phyloP scores from a whole-genome alignment of 2,329 filamentous ascomycete genomes.

The Aspergillus aculeatus region DNA sequence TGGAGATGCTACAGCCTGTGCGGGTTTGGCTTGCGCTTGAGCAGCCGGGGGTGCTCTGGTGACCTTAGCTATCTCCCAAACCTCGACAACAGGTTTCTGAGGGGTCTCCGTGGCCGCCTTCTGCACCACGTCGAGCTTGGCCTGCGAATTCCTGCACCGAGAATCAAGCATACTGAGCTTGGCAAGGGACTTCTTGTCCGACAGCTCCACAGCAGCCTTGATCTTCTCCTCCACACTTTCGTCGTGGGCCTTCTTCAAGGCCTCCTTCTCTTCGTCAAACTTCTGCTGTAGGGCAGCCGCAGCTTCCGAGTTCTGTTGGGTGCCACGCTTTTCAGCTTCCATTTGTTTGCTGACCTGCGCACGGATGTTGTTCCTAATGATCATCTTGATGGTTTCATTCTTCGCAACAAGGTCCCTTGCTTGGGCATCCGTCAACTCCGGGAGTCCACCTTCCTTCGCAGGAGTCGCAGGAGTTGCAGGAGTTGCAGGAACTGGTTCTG shows the following conservation, averaged over 20 bases:
- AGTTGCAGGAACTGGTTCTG: slow-evolving; percentile 28
- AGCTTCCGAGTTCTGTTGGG: slow-evolving; percentile 36
- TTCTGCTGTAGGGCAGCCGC: slow-evolving; percentile 41
- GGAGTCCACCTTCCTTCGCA: slow-evolving; percentile 35
- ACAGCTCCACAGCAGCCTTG: slow-evolving; percentile 65
- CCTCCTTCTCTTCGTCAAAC: slow-evolving; percentile 41
- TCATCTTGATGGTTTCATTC: slow-evolving; percentile 50
- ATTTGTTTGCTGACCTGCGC: slow-evolving; percentile 42
- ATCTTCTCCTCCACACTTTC: slow-evolving; percentile 57
- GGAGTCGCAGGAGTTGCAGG: slow-evolving; percentile 26
- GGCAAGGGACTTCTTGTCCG: slow-evolving; percentile 70
- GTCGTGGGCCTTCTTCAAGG: slow-evolving; percentile 50
- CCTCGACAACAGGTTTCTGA: slow-evolving; percentile 76
- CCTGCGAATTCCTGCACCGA: slow-evolving; percentile 60
- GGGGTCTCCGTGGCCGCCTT: slow-evolving; percentile 84
- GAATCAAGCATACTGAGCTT: slow-evolving; percentile 79
- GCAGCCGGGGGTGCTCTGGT: slow-evolving; percentile 54
- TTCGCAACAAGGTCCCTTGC: slow-evolving; percentile 50
- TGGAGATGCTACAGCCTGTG: slow-evolving; percentile 19
- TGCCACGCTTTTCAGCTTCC: slow-evolving; percentile 42
- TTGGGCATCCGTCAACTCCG: slow-evolving; percentile 50
- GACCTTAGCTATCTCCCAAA: slow-evolving; percentile 77
- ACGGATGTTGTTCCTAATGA: slow-evolving; percentile 60
- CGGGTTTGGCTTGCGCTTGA: slow-evolving; percentile 34
- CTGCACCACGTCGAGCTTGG: slow-evolving; percentile 75